Conservation (phyloP, 2,329 filamentous ascomycete species). For the Cytospora piceae region DNA sequence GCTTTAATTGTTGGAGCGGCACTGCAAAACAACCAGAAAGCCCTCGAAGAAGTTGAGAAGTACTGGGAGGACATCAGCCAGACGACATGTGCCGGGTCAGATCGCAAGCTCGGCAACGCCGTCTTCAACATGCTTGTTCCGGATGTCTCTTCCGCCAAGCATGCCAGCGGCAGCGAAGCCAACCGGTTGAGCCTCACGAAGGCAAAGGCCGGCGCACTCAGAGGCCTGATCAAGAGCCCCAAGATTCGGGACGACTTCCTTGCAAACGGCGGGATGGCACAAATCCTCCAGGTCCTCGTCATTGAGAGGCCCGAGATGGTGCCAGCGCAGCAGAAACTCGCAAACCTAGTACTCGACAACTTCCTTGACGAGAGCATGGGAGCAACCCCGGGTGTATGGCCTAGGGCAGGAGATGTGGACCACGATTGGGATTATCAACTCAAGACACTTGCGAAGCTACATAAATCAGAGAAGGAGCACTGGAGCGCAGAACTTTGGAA, state of each 20-base stretch:
- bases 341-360: constrained; percentile 63
- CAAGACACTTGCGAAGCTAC: constrained; percentile 43
- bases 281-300: constrained; percentile 57
- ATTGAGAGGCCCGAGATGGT: constrained; percentile 53
- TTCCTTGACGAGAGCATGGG: constrained; percentile 71
- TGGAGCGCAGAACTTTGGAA: constrained; percentile 52
- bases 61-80: constrained; percentile 50
- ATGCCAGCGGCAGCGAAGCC: constrained; percentile 34
- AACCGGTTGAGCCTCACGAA: constrained; percentile 36
- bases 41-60: constrained; percentile 55
- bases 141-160: background rate
- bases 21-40: constrained; percentile 68
- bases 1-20: constrained; percentile 61
- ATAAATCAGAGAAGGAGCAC: constrained; percentile 43
- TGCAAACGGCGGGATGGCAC: constrained; percentile 54
- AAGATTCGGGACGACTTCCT: constrained; percentile 61
- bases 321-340: constrained; percentile 56
- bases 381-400: constrained; percentile 61
- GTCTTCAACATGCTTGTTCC: constrained; percentile 47
- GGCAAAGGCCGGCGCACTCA: constrained; percentile 54
- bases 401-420: constrained; percentile 42
- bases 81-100: constrained; percentile 41
- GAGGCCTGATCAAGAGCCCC: constrained; percentile 59
- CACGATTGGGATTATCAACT: constrained; percentile 64
- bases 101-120: constrained; percentile 40